phyloP scores from a whole-genome alignment of 768 basidiomycete species.

The Hericium rajendrae region DNA sequence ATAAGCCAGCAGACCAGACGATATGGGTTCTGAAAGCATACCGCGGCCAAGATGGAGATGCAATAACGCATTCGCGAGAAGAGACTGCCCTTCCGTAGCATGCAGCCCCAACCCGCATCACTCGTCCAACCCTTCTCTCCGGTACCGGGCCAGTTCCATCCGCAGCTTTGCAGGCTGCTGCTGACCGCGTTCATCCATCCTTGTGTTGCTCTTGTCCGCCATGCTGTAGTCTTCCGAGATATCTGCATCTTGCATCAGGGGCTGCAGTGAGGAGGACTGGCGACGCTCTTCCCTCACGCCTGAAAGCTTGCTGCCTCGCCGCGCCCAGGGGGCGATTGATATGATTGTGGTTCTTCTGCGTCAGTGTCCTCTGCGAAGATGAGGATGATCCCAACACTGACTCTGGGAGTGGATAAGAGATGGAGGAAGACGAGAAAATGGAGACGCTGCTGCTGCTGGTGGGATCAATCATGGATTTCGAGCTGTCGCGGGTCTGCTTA shows the following conservation, averaged over 20 bases:
- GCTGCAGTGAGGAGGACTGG: neutral
- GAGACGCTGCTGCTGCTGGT: slow-evolving; percentile 28
- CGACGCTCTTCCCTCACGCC: slow-evolving; percentile 15
- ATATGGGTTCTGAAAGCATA: slow-evolving; percentile 22
- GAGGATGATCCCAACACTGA: slow-evolving; percentile 1
- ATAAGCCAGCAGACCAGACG: neutral
- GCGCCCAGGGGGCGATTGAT: slow-evolving; percentile 4
- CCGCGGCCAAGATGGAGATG: slow-evolving; percentile 69
- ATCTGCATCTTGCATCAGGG: slow-evolving; percentile 19
- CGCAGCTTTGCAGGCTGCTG: slow-evolving; percentile 34
- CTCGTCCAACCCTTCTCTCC: slow-evolving; percentile 76
- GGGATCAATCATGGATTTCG: slow-evolving; percentile 39
- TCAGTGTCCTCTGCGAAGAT: neutral
- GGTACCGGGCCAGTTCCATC: slow-evolving; percentile 54
- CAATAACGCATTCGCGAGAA: slow-evolving; percentile 74
- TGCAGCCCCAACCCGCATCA: slow-evolving; percentile 88
- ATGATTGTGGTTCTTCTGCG: neutral
- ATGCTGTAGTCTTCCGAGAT: slow-evolving; percentile 18
- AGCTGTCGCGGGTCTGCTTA: slow-evolving; percentile 51
- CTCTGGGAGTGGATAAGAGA: slow-evolving; percentile 22
- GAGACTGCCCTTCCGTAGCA: slow-evolving; percentile 78
- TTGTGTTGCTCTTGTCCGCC: slow-evolving; percentile 22
- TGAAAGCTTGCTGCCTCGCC: slow-evolving; percentile 9
- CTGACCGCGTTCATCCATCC: neutral
- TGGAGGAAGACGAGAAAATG: slow-evolving; percentile 34